A percentile compares a stretch with the other conserved stretches of the same genome.
Evolutionary conservation across 495 filamentous ascomycete species (phyloP).

Genomic region (Aspergillus wentii): DNA sequence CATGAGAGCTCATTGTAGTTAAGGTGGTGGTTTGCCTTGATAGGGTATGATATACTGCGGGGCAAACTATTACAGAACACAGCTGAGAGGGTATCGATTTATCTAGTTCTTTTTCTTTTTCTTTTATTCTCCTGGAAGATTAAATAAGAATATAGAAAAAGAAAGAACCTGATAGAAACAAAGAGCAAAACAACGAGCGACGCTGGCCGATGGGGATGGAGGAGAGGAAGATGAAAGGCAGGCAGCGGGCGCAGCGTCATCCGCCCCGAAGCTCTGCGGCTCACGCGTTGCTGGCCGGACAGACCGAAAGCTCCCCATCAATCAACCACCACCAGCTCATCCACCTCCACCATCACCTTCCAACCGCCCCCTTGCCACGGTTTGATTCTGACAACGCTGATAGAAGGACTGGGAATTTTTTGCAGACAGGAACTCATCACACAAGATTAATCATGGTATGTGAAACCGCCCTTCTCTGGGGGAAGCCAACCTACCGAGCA

Average conservation of each 20-base stretch:
- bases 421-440: constrained; percentile 1
- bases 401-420: constrained; percentile 5
- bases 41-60: too few species aligned
- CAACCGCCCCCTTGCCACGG: constrained; percentile 9
- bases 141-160: not conserved
- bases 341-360: constrained; percentile 23
- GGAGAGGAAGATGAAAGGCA: constrained; percentile 4
- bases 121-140: not conserved
- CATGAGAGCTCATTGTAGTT: constrained; percentile 73
- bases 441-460: constrained; percentile 15
- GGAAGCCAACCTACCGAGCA: constrained; percentile 3
- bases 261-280: constrained; percentile 26
- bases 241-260: constrained; percentile 46
- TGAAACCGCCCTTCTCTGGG: constrained; percentile 7
- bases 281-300: constrained; percentile 11
- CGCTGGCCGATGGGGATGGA: not conserved
- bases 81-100: not conserved
- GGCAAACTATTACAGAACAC: not conserved
- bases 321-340: constrained; percentile 16
- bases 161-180: not conserved
- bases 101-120: not conserved
- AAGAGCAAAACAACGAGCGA: constrained; percentile 2
- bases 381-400: not conserved
- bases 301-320: constrained; percentile 21
- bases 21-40: too few species aligned